These are phyloP conservation scores for Aquilaria sinensis DNA, from an alignment of 345 rosid genomes.

Conservation along the genomic window DNA sequence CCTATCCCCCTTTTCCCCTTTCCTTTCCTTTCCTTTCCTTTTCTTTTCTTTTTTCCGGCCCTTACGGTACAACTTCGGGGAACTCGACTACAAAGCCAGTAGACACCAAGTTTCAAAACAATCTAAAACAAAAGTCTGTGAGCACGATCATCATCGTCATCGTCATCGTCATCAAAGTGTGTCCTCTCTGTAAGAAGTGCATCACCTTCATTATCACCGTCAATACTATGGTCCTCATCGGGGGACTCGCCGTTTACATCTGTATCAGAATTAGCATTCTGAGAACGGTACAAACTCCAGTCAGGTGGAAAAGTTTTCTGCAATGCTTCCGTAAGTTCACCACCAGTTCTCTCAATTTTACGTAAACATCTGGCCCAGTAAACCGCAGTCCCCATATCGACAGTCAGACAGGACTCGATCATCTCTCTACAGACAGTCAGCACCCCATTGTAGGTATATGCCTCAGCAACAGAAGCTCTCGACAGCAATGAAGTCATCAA, in stretches of 20 bases:
- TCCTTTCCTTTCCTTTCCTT: too few relatives aligned
- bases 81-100: too few relatives aligned
- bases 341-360: slow-evolving; percentile 84
- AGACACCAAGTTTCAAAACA: too few relatives aligned
- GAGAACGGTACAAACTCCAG: slow-evolving; percentile 49
- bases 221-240: slow-evolving; percentile 14
- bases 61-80: too few relatives aligned
- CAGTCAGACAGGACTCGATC: slow-evolving; percentile 60
- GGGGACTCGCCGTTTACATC: slow-evolving; percentile 28
- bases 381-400: slow-evolving; percentile 95
- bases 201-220: slow-evolving; percentile 7
- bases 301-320: slow-evolving; percentile 96
- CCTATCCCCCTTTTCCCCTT: too few relatives aligned
- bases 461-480: slow-evolving; percentile 80
- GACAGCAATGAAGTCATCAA: slow-evolving; percentile 76
- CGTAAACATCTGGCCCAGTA: slow-evolving; percentile 83
- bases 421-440: slow-evolving; percentile 66
- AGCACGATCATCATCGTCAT: slow-evolving; percentile 7
- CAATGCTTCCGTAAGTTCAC: slow-evolving; percentile 80
- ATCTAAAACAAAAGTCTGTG: too few relatives aligned
- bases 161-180: slow-evolving; percentile 19
- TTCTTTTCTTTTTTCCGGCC: too few relatives aligned
- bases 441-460: slow-evolving; percentile 51
- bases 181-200: slow-evolving; percentile 16
- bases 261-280: slow-evolving; percentile 28